Conservation (phyloP, 1,284 basidiomycete species). For the Boletus hoseneyae region DNA sequence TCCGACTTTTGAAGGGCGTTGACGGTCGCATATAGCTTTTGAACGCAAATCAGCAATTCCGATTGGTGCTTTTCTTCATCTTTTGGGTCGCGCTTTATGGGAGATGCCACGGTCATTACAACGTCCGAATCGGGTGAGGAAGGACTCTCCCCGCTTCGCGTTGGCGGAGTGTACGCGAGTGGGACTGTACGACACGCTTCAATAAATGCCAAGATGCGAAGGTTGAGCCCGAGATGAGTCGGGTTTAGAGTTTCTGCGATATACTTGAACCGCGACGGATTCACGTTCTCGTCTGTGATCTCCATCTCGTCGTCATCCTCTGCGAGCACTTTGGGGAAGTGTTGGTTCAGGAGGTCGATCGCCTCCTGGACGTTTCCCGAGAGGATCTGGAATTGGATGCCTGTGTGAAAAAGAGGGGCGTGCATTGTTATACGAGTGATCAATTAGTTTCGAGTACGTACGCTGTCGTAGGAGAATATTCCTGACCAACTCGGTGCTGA, state of each 20-base stretch:
- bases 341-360: conserved; percentile 55
- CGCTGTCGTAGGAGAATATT: conserved; percentile 57
- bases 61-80: conserved; percentile 36
- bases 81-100: conserved; percentile 25
- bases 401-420: conserved; percentile 38
- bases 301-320: conserved; percentile 26
- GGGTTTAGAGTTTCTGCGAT: conserved; percentile 63
- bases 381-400: conserved; percentile 62
- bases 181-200: conserved; percentile 75
- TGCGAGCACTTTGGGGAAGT: conserved; percentile 68
- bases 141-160: conserved; percentile 2
- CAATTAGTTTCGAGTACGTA: conserved; percentile 31
- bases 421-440: neutral
- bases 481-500: conserved; percentile 44
- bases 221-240: conserved; percentile 71
- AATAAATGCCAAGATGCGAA: conserved; percentile 80
- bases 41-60: conserved; percentile 52
- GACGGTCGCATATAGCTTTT: conserved; percentile 58
- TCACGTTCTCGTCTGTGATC: conserved; percentile 26
- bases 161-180: conserved; percentile 39
- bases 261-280: conserved; percentile 40
- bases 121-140: conserved; percentile 11
- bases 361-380: conserved; percentile 70
- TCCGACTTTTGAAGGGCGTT: conserved; percentile 47
- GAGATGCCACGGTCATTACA: neutral